These are phyloP conservation scores for Corymbia citriodora DNA, from an alignment of 441 rosid species.

Conservation along the genomic window DNA sequence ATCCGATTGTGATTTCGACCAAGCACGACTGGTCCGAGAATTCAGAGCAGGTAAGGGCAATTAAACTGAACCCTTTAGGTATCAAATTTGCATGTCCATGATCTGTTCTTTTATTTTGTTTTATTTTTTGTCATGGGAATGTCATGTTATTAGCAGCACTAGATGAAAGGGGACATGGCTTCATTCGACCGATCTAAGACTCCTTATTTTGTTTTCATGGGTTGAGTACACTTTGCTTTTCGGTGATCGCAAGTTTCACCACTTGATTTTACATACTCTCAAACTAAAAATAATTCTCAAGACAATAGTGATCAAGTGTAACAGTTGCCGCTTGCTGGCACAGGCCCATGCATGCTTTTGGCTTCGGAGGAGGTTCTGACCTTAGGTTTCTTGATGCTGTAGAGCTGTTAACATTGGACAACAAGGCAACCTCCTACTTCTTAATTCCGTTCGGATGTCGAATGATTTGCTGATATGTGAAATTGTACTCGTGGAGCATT, in stretches of 20 bases:
- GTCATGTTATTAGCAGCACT: slow-evolving; percentile 25
- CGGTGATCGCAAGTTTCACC: neutral
- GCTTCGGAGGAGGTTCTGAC: slow-evolving; percentile 5
- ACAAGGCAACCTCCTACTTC: slow-evolving; percentile 25
- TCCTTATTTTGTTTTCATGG: slow-evolving; percentile 47
- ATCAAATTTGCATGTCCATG: neutral
- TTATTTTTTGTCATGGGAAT: neutral
- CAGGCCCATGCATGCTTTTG: slow-evolving; percentile 48
- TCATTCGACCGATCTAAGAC: slow-evolving; percentile 45
- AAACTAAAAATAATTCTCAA: neutral
- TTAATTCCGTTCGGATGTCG: neutral
- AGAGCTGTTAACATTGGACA: slow-evolving; percentile 35
- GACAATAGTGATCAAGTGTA: neutral
- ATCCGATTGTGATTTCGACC: slow-evolving; percentile 53
- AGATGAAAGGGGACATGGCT: slow-evolving; percentile 56
- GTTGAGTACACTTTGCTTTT: neutral
- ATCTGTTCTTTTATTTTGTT: no score
- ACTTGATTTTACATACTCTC: neutral
- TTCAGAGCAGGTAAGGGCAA: slow-evolving; percentile 33
- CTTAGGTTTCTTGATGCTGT: slow-evolving; percentile 8
- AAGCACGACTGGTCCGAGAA: slow-evolving; percentile 38
- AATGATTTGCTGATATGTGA: neutral
- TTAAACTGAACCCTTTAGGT: neutral
- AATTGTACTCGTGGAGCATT: neutral
- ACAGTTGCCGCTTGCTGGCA: slow-evolving; percentile 30